Base-by-base conservation (phyloP, 2,329 filamentous ascomycete genomes). In the Alternaria gaisen region DNA sequence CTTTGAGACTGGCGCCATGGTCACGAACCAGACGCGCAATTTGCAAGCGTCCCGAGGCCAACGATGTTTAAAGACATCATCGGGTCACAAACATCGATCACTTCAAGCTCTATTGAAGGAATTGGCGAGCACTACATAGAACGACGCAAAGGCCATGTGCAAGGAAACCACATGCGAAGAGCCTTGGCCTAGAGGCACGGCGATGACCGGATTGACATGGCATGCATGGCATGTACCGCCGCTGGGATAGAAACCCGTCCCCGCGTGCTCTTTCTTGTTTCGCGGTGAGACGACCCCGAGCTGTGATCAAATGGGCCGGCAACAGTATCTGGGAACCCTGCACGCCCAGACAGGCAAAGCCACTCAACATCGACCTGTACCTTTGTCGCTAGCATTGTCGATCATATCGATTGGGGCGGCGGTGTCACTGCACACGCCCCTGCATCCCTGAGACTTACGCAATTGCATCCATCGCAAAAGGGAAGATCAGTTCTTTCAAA, bases 221-320 rank as follows among this genome's bases (percentile, higher is more conserved):
- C 42, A 30, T 47, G 55, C 46, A 57, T 40, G 50, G 59, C 62
- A 65, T 59, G 47, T 52, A 63, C 42, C 42, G n/a, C 60, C 48
- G 28, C 42, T 58, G 55, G 63, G 65, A 53, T 57, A 56, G n/a
- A 24, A 60, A 55, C 55, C 67, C 67, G 67, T 47, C 60, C 53
- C 67, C 67, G 63, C 61, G 57, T 44, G 16, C n/a, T 52, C 53
- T 42, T 48, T 58, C 20, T 53, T 32, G 42, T 36, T 53, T 47
- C 53, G 59, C 57, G 41, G 57, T 52, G 47, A 48, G 40, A 41
- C 26, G 24, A 20, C 48, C 38, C 34, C 46, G 24, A 58, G 34
- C 46, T 51, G 53, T 36, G 30, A 16, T 52, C 53, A 34, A 53
- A 30, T 44, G 32, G 32, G 58, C 51, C 40, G 34, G 24, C 50